A percentile compares a stretch with the other conserved stretches of the same genome.
Conservation (phyloP, 2,329 filamentous ascomycete species). For the Verticillium zaregamsianum region DNA sequence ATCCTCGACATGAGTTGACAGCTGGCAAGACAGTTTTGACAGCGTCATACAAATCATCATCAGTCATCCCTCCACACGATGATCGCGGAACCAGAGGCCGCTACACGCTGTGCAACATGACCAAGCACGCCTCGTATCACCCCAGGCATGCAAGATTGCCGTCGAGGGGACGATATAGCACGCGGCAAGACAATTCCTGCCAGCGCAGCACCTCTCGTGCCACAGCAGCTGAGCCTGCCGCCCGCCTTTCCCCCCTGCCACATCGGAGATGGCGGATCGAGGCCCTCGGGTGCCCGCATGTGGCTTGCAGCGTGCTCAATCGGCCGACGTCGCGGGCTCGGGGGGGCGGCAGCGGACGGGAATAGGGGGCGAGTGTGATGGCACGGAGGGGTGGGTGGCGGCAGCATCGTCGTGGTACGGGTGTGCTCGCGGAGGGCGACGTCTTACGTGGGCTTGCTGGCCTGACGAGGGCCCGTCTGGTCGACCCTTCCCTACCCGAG, state of each 20-base stretch:
- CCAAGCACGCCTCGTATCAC: slow-evolving; percentile 7
- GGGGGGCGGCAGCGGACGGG: neutral
- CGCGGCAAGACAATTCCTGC: neutral
- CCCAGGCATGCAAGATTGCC: slow-evolving; percentile 10
- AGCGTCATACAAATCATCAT: too few species aligned
- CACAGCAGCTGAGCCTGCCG: neutral
- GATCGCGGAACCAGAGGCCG: neutral
- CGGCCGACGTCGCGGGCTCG: neutral
- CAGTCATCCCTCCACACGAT: too few species aligned
- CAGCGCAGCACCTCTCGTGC: neutral
- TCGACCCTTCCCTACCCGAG: too few species aligned
- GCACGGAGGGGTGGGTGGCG: neutral
- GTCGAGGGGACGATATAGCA: neutral
- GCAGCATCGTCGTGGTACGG: neutral
- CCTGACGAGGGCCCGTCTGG: too few species aligned
- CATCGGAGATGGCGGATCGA: neutral
- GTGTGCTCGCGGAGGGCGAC: neutral
- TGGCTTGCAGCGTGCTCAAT: neutral
- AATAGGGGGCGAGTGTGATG: neutral
- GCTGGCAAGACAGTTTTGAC: too few species aligned
- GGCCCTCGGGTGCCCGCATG: neutral
- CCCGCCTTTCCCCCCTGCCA: neutral
- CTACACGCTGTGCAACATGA: slow-evolving; percentile 6
- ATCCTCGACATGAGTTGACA: too few species aligned
- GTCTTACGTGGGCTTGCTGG: too few species aligned